phyloP scores from a whole-genome alignment of 2,329 filamentous ascomycete species.

The Sclerotinia sclerotiorum region DNA sequence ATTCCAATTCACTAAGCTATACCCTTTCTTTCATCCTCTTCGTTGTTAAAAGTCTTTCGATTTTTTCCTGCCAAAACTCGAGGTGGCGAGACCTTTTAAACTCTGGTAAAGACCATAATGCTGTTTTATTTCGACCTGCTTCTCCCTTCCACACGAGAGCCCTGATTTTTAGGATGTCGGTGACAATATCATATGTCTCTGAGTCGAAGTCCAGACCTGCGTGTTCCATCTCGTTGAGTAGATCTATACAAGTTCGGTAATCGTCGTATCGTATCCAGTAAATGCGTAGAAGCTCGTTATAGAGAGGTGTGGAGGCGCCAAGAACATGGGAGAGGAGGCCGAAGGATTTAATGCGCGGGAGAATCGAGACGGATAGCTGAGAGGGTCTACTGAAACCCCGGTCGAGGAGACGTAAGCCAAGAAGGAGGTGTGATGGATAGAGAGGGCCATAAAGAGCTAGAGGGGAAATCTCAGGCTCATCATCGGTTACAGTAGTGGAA shows the following conservation, averaged over 20 bases:
- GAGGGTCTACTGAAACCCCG: conserved; percentile 58
- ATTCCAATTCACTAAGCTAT: background rate
- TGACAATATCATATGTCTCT: conserved; percentile 37
- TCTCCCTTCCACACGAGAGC: conserved; percentile 26
- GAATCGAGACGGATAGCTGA: conserved; percentile 56
- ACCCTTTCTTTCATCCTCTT: conserved; percentile 15
- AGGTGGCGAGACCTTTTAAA: conserved; percentile 32
- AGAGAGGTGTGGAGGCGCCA: conserved; percentile 68
- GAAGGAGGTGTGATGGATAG: conserved; percentile 61
- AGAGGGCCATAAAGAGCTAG: conserved; percentile 61
- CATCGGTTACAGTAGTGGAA: background rate
- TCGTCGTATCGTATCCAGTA: conserved; percentile 63
- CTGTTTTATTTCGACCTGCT: conserved; percentile 29
- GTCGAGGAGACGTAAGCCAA: conserved; percentile 58
- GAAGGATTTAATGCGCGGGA: conserved; percentile 66
- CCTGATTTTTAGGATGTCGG: conserved; percentile 31
- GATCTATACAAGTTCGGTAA: conserved; percentile 32
- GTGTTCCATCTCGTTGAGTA: conserved; percentile 40
- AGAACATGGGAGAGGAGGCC: conserved; percentile 71
- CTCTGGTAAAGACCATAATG: conserved; percentile 37
- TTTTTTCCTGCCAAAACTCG: conserved; percentile 32
- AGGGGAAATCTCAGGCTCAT: conserved; percentile 26
- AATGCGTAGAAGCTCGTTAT: conserved; percentile 63
- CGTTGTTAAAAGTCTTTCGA: conserved; percentile 24
- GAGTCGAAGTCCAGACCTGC: conserved; percentile 37